Base-by-base conservation (phyloP, 176 grass and related monocot species). In the maize (Zea mays) region DNA sequence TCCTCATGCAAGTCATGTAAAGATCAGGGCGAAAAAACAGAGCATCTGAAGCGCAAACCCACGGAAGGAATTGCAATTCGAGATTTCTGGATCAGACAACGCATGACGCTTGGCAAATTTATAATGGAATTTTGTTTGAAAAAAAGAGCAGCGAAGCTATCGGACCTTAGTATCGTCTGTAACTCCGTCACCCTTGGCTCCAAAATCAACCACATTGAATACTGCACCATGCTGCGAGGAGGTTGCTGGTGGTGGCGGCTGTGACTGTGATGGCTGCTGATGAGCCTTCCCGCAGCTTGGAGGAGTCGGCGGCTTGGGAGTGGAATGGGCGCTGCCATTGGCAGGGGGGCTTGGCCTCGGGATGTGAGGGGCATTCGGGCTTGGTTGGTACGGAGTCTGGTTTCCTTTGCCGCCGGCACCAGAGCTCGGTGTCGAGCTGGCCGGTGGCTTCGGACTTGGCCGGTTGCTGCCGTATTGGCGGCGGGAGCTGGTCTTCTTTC, bases 151-250 rank as follows among this genome's bases (percentile, higher is more conserved):
- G 61, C 35, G 83, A 85, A 54, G 55, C 47, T 42, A 20, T 60
- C 39, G 27, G 19, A 92, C 95, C 92, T 98, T 94, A n/a, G 95
- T 98, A 83, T 92, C 92, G 76, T 94, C 92, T 35, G 83, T 83
- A 45, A 85, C 38, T 77, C 95, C 95, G 61, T 98, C 95, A 62
- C 92, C 95, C 61, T 87, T 89, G 36, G 95, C 95, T 73, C 95
- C 95, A 55, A 91, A 98, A 83, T 92, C 85, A 85, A 98, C 67
- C 39, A 98, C 95, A 65, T 94, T 90, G 45, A 92, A 94, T n/a
- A 85, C 81, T 10, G 67, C 78, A 1, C 82, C 88, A 27, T 82
- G 66, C 14, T 27, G 27, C 27, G 27, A 27, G 27, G 57, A 61
- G 10, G 65, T 42, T 54, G 27, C 58, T 42, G 88, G 84, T 27